These are phyloP conservation scores for Backusella tarrabulga DNA, from an alignment of 192 early-diverging fungal genomes.

Conservation along the genomic window DNA sequence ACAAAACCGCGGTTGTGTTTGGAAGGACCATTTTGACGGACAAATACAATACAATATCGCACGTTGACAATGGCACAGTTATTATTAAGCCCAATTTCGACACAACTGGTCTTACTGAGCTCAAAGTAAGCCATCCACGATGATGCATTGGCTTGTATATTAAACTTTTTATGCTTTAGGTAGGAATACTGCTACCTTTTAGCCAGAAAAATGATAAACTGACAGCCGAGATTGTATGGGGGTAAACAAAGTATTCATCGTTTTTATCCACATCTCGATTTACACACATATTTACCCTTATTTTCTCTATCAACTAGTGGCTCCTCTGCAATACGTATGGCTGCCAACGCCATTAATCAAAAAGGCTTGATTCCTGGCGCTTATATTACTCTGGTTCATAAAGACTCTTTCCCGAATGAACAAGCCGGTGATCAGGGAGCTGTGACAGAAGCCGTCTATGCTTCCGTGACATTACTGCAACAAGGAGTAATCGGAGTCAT, in stretches of 20 bases:
- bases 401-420: slow-evolving; percentile 42
- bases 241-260: slow-evolving; percentile 15
- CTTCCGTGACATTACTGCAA: slow-evolving; percentile 41
- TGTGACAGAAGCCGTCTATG: slow-evolving; percentile 44
- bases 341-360: slow-evolving; percentile 40
- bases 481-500: slow-evolving; percentile 45
- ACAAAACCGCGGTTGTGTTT: slow-evolving; percentile 1
- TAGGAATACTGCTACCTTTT: slow-evolving; percentile 31
- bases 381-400: slow-evolving; percentile 42
- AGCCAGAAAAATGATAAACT: slow-evolving; percentile 19
- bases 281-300: not conserved
- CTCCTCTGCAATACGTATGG: slow-evolving; percentile 44
- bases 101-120: slow-evolving; percentile 9
- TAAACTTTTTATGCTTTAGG: not conserved
- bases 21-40: slow-evolving; percentile 5
- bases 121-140: not conserved
- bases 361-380: slow-evolving; percentile 40
- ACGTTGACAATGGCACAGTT: slow-evolving; percentile 8
- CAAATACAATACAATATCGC: slow-evolving; percentile 1
- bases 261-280: not conserved
- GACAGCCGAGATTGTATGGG: slow-evolving; percentile 29
- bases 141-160: not conserved
- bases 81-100: slow-evolving; percentile 1
- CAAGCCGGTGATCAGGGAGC: slow-evolving; percentile 35
- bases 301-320: slow-evolving; percentile 24